Evolutionary conservation across 495 filamentous ascomycete genomes (phyloP).

Genomic region (Aspergillus haitiensis): DNA sequence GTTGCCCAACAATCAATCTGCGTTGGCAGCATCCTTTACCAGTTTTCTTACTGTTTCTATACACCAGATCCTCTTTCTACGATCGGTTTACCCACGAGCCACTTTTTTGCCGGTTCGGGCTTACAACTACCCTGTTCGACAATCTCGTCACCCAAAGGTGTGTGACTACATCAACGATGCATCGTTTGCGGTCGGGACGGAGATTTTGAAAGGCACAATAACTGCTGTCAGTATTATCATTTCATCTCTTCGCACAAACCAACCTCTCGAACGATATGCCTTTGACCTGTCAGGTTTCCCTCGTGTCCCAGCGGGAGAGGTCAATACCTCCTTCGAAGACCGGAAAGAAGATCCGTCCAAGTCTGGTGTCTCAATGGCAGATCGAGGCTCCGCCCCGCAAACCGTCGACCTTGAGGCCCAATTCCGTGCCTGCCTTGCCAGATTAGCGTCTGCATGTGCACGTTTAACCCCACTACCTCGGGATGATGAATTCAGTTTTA

Average conservation of each 20-base stretch:
- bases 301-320: slow-evolving; percentile 51
- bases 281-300: slow-evolving; percentile 83
- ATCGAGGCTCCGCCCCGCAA: slow-evolving; percentile 37
- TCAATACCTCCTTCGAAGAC: slow-evolving; percentile 55
- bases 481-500: slow-evolving; percentile 74
- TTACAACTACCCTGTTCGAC: slow-evolving; percentile 87
- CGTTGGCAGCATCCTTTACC: slow-evolving; percentile 51
- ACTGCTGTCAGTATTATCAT: slow-evolving; percentile 73
- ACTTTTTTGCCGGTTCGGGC: slow-evolving; percentile 81
- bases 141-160: slow-evolving; percentile 85
- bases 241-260: slow-evolving; percentile 57
- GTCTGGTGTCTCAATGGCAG: slow-evolving; percentile 37
- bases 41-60: slow-evolving; percentile 85
- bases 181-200: slow-evolving; percentile 68
- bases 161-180: slow-evolving; percentile 89
- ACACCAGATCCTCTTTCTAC: slow-evolving; percentile 91
- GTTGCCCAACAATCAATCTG: slow-evolving; percentile 48
- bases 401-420: slow-evolving; percentile 68
- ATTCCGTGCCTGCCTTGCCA: slow-evolving; percentile 60
- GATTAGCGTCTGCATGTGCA: slow-evolving; percentile 55
- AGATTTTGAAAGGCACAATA: slow-evolving; percentile 72
- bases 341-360: slow-evolving; percentile 46
- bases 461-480: slow-evolving; percentile 64
- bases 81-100: slow-evolving; percentile 73
- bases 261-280: slow-evolving; percentile 75